These are phyloP conservation scores for Quercus mongolica DNA, from an alignment of 306 rosid genomes.

Conservation along the genomic window DNA sequence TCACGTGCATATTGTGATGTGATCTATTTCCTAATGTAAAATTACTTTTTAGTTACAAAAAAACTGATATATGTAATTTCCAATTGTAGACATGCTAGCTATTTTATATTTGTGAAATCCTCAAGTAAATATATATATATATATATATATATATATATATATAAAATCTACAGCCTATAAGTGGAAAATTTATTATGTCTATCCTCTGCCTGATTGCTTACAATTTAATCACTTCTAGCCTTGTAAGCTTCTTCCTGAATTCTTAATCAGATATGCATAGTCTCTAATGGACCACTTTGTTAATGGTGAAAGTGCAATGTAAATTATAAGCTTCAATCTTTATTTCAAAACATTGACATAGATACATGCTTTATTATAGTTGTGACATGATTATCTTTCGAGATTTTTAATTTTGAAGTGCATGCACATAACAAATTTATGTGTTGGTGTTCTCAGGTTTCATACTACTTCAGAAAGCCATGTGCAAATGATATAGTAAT, in stretches of 20 bases:
- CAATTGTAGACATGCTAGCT: neutral
- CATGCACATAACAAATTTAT: neutral
- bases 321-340: neutral
- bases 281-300: neutral
- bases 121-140: too few relatives aligned
- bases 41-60: too few relatives aligned
- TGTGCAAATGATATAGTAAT: constrained; percentile 91
- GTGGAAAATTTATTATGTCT: too few relatives aligned
- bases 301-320: neutral
- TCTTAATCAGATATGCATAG: neutral
- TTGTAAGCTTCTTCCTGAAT: neutral
- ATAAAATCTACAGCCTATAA: too few relatives aligned
- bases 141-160: too few relatives aligned
- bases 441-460: constrained; percentile 55
- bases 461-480: constrained; percentile 92
- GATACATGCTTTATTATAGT: neutral
- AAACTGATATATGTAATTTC: neutral
- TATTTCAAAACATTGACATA: neutral
- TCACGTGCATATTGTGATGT: too few relatives aligned
- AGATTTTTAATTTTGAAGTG: neutral
- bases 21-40: too few relatives aligned
- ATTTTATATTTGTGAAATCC: neutral
- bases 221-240: too few relatives aligned
- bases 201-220: too few relatives aligned
- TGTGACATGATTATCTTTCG: constrained; percentile 12